A percentile compares a stretch with the other conserved stretches of the same genome.
phyloP scores from a whole-genome alignment of 139 green algal genomes.

The Chlamydomonas applanata region DNA sequence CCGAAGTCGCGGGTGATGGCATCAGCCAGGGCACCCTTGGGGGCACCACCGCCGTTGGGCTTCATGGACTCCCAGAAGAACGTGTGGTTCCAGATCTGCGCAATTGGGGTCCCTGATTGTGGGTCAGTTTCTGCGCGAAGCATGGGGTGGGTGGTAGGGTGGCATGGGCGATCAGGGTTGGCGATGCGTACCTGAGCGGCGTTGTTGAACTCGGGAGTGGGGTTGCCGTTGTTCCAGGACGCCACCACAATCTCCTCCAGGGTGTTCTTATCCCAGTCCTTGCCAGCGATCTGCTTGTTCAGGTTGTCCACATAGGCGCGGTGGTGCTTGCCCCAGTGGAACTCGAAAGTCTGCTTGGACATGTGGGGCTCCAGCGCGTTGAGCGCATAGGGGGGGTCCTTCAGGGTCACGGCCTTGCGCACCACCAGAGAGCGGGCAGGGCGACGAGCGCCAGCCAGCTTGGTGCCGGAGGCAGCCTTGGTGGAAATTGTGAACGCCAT shows the following conservation, averaged over 20 bases:
- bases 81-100: conserved; percentile 89
- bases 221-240: conserved; percentile 83
- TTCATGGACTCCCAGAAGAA: conserved; percentile 95
- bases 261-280: conserved; percentile 72
- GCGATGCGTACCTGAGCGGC: conserved; percentile 59
- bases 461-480: conserved; percentile 17
- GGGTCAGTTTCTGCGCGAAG: neutral
- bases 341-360: conserved; percentile 52
- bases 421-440: conserved; percentile 22
- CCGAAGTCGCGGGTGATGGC: conserved; percentile 89
- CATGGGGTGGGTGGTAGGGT: neutral
- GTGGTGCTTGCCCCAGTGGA: conserved; percentile 95
- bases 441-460: conserved; percentile 22
- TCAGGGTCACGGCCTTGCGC: conserved; percentile 46
- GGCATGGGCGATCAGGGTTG: neutral
- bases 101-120: neutral
- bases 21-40: conserved; percentile 69
- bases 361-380: conserved; percentile 77
- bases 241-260: conserved; percentile 81
- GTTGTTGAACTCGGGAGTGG: conserved; percentile 93
- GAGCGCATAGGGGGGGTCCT: conserved; percentile 53
- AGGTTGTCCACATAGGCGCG: conserved; percentile 88
- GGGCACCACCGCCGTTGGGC: conserved; percentile 74
- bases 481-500: conserved; percentile 25
- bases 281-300: conserved; percentile 93